Percentiles rank a stretch among this genome's conserved stretches.
Evolutionary conservation across 306 rosid species (phyloP).

Genomic region (Oxytropis ochrocephala): DNA sequence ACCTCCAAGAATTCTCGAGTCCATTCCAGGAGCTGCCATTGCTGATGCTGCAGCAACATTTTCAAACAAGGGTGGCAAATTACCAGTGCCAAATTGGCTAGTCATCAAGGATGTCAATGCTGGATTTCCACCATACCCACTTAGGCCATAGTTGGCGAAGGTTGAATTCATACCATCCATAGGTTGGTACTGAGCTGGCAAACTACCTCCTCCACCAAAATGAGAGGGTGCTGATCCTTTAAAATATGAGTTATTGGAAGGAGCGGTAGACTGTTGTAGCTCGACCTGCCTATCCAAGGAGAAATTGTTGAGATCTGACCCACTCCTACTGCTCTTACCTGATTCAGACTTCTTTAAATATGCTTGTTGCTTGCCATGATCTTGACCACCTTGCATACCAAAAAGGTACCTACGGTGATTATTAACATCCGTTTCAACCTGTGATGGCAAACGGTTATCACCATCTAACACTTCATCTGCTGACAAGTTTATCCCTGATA

Average conservation of each 20-base stretch:
- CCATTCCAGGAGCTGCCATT: conserved; percentile 69
- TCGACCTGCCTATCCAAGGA: conserved; percentile 56
- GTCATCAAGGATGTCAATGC: conserved; percentile 73
- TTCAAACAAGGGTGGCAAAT: conserved; percentile 78
- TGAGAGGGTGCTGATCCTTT: conserved; percentile 61
- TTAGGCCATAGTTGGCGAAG: conserved; percentile 54
- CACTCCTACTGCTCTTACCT: conserved; percentile 44
- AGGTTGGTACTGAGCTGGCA: conserved; percentile 57
- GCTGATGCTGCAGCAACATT: conserved; percentile 65
- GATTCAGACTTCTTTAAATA: conserved; percentile 70
- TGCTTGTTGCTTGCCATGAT: conserved; percentile 53
- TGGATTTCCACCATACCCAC: conserved; percentile 72
- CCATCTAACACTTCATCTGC: conserved; percentile 47
- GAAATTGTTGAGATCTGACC: conserved; percentile 34
- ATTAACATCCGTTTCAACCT: conserved; percentile 51
- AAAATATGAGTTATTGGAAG: conserved; percentile 40
- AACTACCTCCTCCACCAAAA: conserved; percentile 54
- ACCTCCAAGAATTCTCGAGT: conserved; percentile 57
- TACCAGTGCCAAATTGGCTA: conserved; percentile 68
- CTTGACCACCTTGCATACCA: conserved; percentile 76
- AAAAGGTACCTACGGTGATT: conserved; percentile 62
- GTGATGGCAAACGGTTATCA: conserved; percentile 56
- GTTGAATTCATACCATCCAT: conserved; percentile 58
- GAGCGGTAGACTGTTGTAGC: conserved; percentile 41
- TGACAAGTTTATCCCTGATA: conserved; percentile 75